Base-by-base conservation (phyloP, 2,329 filamentous ascomycete species). In the Zymoseptoria tritici region DNA sequence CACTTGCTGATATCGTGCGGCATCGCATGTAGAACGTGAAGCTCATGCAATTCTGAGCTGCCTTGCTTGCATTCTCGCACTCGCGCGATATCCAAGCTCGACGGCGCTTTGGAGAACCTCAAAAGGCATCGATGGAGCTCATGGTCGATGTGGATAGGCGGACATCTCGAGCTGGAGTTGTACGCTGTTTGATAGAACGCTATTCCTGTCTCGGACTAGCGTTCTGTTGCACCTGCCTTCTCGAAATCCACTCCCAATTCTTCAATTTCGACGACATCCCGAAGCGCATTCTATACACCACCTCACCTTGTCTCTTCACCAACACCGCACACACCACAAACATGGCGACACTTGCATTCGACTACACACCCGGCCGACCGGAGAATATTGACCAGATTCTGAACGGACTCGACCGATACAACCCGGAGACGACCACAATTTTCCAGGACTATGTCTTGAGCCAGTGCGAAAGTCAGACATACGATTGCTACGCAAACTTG, bases 381-480 rank as follows among this genome's bases (percentile, higher is more conserved):
- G 90, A 94, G 68, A 87, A 94, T 76, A 95, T 99, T 78, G 88
- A 91, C 74, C 83, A 80, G 77, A 97, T 99, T 73, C 91, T 99
- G 74, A 96, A 93, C 79, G 93, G 94, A 70, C 90, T 99, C 66
- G 94, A 99, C 79, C 85, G 94, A 73, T 99, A 99, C 82, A 99
- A 99, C 78, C 94, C 94, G 50, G 94, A 99, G 81, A 96, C 94
- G 56, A 96, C 95, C 55, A 85, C 85, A 64, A 83, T 90, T 67
- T 94, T 99, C 77, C 93, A 99, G 83, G 88, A 90, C 76, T 99
- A 99, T 78, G 88, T 99, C 64, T 83, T 84, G 73, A 87, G 91
- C 77, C 94, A 99, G 80, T 99, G 94, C 82, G 93, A 97, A 78
- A 87, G 89, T 77, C 88, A 91, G 79, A 92, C 89, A 70, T 92